Percentiles rank a stretch among this genome's conserved stretches.
Conservation (phyloP, 2,329 filamentous ascomycete genomes). For the Lithohypha guttulata region DNA sequence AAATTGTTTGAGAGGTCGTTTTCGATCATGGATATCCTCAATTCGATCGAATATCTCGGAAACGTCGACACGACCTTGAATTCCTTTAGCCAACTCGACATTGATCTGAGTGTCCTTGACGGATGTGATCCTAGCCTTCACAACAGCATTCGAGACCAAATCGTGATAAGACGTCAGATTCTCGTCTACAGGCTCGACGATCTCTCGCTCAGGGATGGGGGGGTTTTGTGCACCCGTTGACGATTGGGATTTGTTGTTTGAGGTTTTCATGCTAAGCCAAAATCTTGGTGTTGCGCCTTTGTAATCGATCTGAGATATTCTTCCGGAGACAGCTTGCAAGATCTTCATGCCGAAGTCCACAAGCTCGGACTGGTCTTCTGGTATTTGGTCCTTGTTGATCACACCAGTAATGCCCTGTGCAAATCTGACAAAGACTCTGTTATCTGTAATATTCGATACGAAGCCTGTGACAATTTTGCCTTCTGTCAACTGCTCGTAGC, state of each 20-base stretch:
- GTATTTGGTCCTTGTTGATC: constrained; percentile 66
- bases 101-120: constrained; percentile 89
- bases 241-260: constrained; percentile 33
- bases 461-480: constrained; percentile 65
- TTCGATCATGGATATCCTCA: constrained; percentile 75
- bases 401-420: constrained; percentile 65
- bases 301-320: constrained; percentile 60
- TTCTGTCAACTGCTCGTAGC: constrained; percentile 60
- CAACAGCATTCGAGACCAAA: constrained; percentile 59
- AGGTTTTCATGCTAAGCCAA: constrained; percentile 48
- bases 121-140: constrained; percentile 68
- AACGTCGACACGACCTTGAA: constrained; percentile 86
- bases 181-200: constrained; percentile 54
- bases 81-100: constrained; percentile 72
- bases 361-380: constrained; percentile 55
- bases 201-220: constrained; percentile 26
- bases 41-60: constrained; percentile 82
- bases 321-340: constrained; percentile 63
- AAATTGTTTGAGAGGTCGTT: constrained; percentile 67
- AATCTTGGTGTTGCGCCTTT: constrained; percentile 54
- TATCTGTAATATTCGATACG: constrained; percentile 70
- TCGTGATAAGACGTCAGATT: constrained; percentile 55
- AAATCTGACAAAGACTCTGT: constrained; percentile 83
- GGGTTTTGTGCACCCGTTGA: constrained; percentile 19
- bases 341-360: constrained; percentile 69